Base-by-base conservation (phyloP, 495 filamentous ascomycete genomes). In the Penicillium cosmopolitanum region DNA sequence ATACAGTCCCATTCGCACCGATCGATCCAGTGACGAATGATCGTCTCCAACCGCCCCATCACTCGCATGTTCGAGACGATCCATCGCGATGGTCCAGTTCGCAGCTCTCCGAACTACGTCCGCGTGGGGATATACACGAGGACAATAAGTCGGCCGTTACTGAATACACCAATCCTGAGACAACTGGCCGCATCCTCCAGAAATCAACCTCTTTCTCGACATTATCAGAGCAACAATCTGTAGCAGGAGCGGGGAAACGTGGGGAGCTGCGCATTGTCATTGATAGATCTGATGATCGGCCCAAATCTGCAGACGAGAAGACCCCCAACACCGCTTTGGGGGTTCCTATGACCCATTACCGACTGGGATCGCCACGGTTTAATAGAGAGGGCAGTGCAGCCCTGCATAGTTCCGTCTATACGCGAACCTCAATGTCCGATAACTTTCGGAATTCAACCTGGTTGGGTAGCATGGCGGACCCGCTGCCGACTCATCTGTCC, bases 191-290 rank as follows among this genome's bases (percentile, higher is more conserved):
- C 34, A 66, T 66, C 25, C 84, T 80, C 54, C 71, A 78, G 48
- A 78, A 87, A 57, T 80, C 88, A 11, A 80, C 81, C 60, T 90
- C 88, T 5, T 87, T 86, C 66, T 89, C 86, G 8, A 84, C 83
- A 1, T 71, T 84, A 23, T 80, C 82, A n/a, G 84, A 86, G 40
- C 71, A 77, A n/a, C 70, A 68, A 42, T 76, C 76, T 28, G 64
- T 55, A 43, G 63, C 65, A 34, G 70, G 68, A 33, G 63, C 62
- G 31, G 73, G 71, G 53, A 66, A 65, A 53, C 70, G 61, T 10
- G 89, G 87, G 50, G 89, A 87, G 58, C 85, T 95, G 73, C 92
- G 90, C 69, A 86, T 96, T 59, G 86, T 95, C 52, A 96, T 96
- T 60, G 91, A 95, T 59, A 82, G 90, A 58, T 84, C 90, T 44